Conservation (phyloP, 2,329 filamentous ascomycete genomes). For the Bisporella sp. region DNA sequence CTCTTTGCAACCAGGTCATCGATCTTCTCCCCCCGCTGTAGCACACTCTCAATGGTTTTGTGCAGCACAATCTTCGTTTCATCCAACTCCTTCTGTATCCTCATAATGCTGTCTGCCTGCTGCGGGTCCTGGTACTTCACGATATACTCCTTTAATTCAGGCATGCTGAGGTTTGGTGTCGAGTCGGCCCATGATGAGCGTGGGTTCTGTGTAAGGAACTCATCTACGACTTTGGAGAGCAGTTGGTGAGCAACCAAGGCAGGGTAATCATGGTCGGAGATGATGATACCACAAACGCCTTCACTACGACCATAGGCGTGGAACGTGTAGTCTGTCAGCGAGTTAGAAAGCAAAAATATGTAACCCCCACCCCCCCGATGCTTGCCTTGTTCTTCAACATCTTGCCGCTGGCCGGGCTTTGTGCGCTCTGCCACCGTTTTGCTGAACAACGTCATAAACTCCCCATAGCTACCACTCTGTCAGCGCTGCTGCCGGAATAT, state of each 20-base stretch:
- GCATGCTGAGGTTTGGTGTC: conserved; percentile 51
- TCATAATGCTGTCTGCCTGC: conserved; percentile 86
- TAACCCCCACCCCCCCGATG: not conserved
- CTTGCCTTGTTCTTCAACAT: conserved; percentile 73
- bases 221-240: conserved; percentile 79
- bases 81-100: conserved; percentile 93
- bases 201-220: conserved; percentile 74
- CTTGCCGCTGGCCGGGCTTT: conserved; percentile 71
- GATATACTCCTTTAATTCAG: conserved; percentile 74
- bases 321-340: conserved; percentile 56
- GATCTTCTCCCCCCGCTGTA: conserved; percentile 94
- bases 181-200: conserved; percentile 57
- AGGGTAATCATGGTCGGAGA: conserved; percentile 70
- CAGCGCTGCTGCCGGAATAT: not conserved
- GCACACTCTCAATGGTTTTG: conserved; percentile 85
- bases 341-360: not conserved
- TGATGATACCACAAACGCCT: conserved; percentile 70
- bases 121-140: conserved; percentile 61
- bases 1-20: conserved; percentile 91
- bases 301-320: conserved; percentile 72
- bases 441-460: conserved; percentile 78
- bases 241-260: conserved; percentile 78
- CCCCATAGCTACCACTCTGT: conserved; percentile 33
- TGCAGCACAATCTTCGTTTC: conserved; percentile 97
- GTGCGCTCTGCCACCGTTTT: conserved; percentile 86